Conservation (phyloP, 2,329 filamentous ascomycete species). For the Ophiostoma ulmi region DNA sequence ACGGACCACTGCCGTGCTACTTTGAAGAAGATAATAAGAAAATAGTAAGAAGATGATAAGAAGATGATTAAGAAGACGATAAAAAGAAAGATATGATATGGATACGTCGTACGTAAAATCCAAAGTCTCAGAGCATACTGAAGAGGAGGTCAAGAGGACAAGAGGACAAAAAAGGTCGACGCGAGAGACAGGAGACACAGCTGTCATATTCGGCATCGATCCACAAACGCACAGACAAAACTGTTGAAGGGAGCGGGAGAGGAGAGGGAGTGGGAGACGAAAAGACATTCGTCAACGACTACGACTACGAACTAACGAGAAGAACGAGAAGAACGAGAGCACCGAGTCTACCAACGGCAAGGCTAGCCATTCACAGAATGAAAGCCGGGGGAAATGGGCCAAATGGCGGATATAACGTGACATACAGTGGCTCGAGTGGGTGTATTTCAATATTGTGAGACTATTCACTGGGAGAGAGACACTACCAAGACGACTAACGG, state of each 20-base stretch:
- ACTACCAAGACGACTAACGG: neutral
- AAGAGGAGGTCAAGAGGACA: neutral
- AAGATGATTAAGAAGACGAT: too few species aligned
- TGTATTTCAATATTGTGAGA: neutral
- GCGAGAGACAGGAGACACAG: neutral
- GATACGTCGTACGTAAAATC: neutral
- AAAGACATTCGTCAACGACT: neutral
- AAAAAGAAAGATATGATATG: neutral
- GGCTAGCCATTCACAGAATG: slow-evolving; percentile 6
- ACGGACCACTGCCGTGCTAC: neutral
- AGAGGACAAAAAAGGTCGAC: neutral
- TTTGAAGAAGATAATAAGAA: neutral
- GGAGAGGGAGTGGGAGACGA: neutral
- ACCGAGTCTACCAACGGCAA: neutral
- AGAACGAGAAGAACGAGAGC: neutral
- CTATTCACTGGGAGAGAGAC: neutral
- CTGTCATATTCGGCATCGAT: slow-evolving; percentile 1
- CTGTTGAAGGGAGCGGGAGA: neutral
- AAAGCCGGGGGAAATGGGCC: neutral
- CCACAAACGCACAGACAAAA: slow-evolving; percentile 2
- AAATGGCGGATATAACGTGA: neutral
- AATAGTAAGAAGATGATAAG: neutral
- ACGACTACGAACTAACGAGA: too few species aligned
- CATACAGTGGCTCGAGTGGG: neutral
- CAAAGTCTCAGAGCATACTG: neutral